phyloP scores from a whole-genome alignment of 768 basidiomycete genomes.

The Tylopilus sp. region DNA sequence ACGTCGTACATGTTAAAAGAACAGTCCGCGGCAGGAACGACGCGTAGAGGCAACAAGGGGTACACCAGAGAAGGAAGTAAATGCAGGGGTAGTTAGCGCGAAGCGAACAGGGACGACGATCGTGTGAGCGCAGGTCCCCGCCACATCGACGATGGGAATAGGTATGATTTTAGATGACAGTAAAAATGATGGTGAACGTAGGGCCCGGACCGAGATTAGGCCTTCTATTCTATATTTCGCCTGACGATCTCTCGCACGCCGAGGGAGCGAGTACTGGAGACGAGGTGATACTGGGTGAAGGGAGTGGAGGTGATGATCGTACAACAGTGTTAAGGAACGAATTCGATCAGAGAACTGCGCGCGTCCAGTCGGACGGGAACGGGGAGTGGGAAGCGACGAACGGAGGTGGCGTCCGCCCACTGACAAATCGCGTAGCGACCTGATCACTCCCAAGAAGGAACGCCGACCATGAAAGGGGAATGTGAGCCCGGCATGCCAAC shows the following conservation, averaged over 20 bases:
- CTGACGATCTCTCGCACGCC: not conserved
- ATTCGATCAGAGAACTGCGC: conserved; percentile 5
- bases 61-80: not conserved
- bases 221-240: conserved; percentile 14
- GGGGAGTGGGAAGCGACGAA: not conserved
- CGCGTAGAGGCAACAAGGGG: not conserved
- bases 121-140: not conserved
- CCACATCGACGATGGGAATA: conserved; percentile 2
- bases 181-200: not conserved
- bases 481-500: conserved; percentile 36
- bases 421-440: not conserved
- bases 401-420: not conserved
- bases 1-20: conserved; percentile 17
- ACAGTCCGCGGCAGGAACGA: conserved; percentile 3
- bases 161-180: conserved; percentile 6
- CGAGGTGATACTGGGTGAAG: conserved; percentile 7
- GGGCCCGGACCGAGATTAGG: not conserved
- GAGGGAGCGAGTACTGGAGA: no score
- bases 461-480: conserved; percentile 37
- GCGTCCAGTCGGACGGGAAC: conserved; percentile 3
- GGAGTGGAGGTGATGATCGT: conserved; percentile 3
- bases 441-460: conserved; percentile 26
- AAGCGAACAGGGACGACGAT: not conserved
- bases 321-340: conserved; percentile 14
- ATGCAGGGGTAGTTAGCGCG: not conserved